Evolutionary conservation across 2,329 filamentous ascomycete species (phyloP), one percentile per base, ranked within the genome.

Genomic region (Akanthomyces uredinophilus): DNA sequence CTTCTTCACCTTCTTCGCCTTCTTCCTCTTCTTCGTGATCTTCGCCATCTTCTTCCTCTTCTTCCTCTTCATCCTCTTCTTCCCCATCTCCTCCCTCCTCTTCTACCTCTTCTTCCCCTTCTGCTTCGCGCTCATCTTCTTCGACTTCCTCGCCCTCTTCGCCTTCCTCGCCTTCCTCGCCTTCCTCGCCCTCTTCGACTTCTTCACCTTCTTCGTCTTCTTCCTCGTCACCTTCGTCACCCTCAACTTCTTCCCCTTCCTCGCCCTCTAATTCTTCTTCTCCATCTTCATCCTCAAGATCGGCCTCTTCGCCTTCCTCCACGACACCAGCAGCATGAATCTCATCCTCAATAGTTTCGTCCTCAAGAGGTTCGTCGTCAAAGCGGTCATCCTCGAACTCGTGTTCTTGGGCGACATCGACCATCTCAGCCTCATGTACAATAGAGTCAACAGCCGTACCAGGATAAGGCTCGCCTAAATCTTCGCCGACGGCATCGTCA

Each of bases 401-500:
- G 24, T 49, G 11, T 5, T 66, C 68, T 10, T 69, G 62, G n/a
- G 55, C 61, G 20, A 32, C 63, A 14, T 62, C 52, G 7, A n/a
- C 49, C 49, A 53, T 60, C 44, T 27, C 35, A 16, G 20, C 37
- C 2, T 60, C 57, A 3, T 32, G 46, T 4, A 22, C 56, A 20
- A 46, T 11, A 13, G 24, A 24, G 7, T 5, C 32, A 35, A 35
- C 11, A 35, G 32, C 7, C 32, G 7, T 11, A 6, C 6, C 22
- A 37, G 22, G n/a, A 8, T 52, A 13, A 35, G 24, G 71, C 11
- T 74, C 73, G 1, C 70, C 75, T 37, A 73, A 74, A 49, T 69
- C 72, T 56, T 75, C 74, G 49, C 69, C 72, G 24, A 75, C 74
- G 1, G 71, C 72, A 1, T 76, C 74, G 53, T 74, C 74, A 22